A percentile compares a stretch with the other conserved stretches of the same genome.
These are phyloP conservation scores for Botryotinia convoluta DNA, from an alignment of 2,329 filamentous ascomycete species.

Conservation along the genomic window DNA sequence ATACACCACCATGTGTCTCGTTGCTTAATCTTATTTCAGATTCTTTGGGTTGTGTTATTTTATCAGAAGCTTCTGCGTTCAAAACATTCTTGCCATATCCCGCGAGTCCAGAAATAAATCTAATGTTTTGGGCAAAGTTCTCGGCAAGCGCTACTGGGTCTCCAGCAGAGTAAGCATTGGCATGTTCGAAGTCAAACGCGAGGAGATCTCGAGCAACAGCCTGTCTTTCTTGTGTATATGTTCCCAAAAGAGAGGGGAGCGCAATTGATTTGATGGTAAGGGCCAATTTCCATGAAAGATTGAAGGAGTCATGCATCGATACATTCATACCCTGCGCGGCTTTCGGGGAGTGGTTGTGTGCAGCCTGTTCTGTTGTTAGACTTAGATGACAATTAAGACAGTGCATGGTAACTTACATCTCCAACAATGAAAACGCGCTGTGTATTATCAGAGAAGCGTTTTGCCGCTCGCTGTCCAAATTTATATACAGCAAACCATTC, in stretches of 20 bases:
- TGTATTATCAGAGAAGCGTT: constrained; percentile 48
- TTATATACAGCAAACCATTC: constrained; percentile 61
- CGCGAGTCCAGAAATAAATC: constrained; percentile 71
- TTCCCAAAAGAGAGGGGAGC: constrained; percentile 53
- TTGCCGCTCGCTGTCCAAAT: constrained; percentile 59
- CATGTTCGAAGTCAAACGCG: constrained; percentile 58
- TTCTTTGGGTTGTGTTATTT: neutral
- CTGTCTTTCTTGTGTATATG: constrained; percentile 61
- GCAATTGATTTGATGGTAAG: constrained; percentile 53
- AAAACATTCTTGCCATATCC: constrained; percentile 63
- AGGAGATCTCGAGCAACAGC: constrained; percentile 65
- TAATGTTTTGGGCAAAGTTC: constrained; percentile 68
- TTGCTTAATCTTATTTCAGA: neutral
- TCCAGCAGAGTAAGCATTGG: constrained; percentile 57
- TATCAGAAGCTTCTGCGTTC: constrained; percentile 48
- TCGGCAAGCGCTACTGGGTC: constrained; percentile 61
- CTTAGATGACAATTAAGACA: constrained; percentile 33
- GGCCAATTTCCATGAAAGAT: constrained; percentile 58
- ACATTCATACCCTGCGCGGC: constrained; percentile 61
- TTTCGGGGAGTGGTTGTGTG: constrained; percentile 61
- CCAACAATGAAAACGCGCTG: constrained; percentile 58
- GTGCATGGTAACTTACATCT: constrained; percentile 40
- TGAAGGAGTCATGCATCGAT: constrained; percentile 59
- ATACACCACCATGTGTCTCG: constrained; percentile 45
- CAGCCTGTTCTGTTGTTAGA: constrained; percentile 39